phyloP scores from a whole-genome alignment of 2,329 filamentous ascomycete species.

The Talaromyces funiculosus region DNA sequence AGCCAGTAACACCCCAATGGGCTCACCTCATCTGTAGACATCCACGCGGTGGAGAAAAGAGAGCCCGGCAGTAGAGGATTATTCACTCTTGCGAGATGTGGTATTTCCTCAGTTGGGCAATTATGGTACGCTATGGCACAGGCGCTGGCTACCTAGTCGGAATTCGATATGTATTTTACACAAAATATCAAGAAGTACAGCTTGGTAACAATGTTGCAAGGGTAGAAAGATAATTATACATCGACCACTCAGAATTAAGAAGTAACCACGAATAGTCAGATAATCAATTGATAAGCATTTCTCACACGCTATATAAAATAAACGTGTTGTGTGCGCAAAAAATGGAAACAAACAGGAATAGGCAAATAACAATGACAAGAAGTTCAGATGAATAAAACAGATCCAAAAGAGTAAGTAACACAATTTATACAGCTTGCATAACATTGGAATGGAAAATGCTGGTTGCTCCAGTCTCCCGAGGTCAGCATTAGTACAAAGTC shows the following conservation, averaged over 20 bases:
- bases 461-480: background rate
- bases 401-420: slow-evolving; percentile 19
- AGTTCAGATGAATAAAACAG: background rate
- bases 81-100: too few species aligned
- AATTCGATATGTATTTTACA: too few species aligned
- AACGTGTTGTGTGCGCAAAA: background rate
- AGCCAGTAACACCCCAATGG: too few species aligned
- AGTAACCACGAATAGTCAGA: background rate
- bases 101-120: too few species aligned
- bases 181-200: too few species aligned
- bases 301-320: background rate
- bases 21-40: too few species aligned
- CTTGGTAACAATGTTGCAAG: too few species aligned
- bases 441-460: background rate
- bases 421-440: slow-evolving; percentile 29
- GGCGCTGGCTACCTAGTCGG: too few species aligned
- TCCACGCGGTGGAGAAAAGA: too few species aligned
- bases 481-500: background rate
- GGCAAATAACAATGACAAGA: background rate
- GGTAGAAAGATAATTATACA: background rate
- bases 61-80: too few species aligned
- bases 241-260: background rate
- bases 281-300: background rate
- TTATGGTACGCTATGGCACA: too few species aligned
- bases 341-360: background rate